Evolutionary conservation across 306 rosid species (phyloP).

Genomic region (Cicer judaicum): DNA sequence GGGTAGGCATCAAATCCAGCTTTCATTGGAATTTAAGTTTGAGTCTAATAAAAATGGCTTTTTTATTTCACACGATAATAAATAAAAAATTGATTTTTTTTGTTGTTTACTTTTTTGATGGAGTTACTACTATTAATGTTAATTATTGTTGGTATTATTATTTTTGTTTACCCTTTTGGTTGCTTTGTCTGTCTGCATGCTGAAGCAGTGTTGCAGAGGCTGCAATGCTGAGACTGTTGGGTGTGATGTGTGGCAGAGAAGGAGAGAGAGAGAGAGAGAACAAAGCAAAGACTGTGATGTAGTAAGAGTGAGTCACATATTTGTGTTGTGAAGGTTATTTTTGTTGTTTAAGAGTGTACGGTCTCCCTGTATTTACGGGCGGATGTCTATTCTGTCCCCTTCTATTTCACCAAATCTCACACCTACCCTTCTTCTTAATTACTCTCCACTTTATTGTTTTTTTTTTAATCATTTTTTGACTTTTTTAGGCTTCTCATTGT

Average conservation of each 20-base stretch:
- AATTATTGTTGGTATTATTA: slow-evolving; percentile 14
- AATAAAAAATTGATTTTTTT: neutral
- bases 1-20: slow-evolving; percentile 57
- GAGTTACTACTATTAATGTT: neutral
- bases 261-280: slow-evolving; percentile 42
- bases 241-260: slow-evolving; percentile 84
- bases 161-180: slow-evolving; percentile 34
- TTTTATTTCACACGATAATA: neutral
- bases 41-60: slow-evolving; percentile 6
- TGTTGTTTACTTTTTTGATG: neutral
- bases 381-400: slow-evolving; percentile 92
- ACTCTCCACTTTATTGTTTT: no score
- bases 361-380: slow-evolving; percentile 79
- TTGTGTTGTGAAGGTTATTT: slow-evolving; percentile 12
- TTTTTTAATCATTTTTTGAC: no score
- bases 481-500: no score
- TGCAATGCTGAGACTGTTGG: slow-evolving; percentile 71
- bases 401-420: slow-evolving; percentile 73
- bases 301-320: slow-evolving; percentile 35
- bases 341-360: slow-evolving; percentile 52
- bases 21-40: slow-evolving; percentile 35
- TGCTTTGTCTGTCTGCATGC: slow-evolving; percentile 48
- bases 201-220: slow-evolving; percentile 65
- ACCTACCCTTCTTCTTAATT: slow-evolving; percentile 43
- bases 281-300: slow-evolving; percentile 40